Evolutionary conservation across 805 yeast species (phyloP).

Genomic region (Yarrowia phangngaensis): DNA sequence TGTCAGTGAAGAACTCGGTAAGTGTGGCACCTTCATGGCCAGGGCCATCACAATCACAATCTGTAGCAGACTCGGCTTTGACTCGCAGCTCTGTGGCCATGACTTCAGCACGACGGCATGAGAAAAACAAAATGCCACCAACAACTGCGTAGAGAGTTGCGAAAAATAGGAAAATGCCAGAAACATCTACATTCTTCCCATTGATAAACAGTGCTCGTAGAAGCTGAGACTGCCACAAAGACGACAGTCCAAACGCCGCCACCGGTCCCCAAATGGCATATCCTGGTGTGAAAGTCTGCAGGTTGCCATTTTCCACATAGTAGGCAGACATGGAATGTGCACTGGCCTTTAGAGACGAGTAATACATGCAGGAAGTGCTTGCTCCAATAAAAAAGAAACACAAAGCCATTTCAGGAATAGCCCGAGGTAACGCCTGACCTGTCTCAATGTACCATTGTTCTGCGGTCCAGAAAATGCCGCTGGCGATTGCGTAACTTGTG

Average conservation of each 20-base stretch:
- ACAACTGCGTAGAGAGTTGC: conserved; percentile 32
- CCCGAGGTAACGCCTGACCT: background rate
- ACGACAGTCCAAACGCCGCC: conserved; percentile 78
- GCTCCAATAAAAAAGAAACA: conserved; percentile 40
- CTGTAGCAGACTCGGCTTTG: conserved; percentile 10
- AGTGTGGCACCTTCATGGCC: conserved; percentile 14
- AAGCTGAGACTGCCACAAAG: conserved; percentile 67
- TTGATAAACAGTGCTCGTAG: conserved; percentile 42
- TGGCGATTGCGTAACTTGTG: conserved; percentile 62
- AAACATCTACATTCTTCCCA: conserved; percentile 30
- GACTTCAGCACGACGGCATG: conserved; percentile 29
- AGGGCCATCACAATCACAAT: conserved; percentile 14
- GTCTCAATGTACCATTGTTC: conserved; percentile 26
- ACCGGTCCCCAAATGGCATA: conserved; percentile 86
- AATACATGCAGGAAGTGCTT: conserved; percentile 42
- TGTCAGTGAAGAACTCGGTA: conserved; percentile 21
- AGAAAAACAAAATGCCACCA: conserved; percentile 33
- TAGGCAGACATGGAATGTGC: conserved; percentile 47
- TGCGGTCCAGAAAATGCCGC: conserved; percentile 38
- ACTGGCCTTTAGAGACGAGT: conserved; percentile 54
- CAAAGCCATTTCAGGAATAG: conserved; percentile 15
- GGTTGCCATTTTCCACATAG: conserved; percentile 30
- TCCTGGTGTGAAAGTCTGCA: conserved; percentile 73
- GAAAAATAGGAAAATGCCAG: conserved; percentile 30
- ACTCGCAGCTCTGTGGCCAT: conserved; percentile 3